These are phyloP conservation scores for Syncephalastrum racemosum DNA, from an alignment of 371 early-diverging fungal species.

Conservation along the genomic window DNA sequence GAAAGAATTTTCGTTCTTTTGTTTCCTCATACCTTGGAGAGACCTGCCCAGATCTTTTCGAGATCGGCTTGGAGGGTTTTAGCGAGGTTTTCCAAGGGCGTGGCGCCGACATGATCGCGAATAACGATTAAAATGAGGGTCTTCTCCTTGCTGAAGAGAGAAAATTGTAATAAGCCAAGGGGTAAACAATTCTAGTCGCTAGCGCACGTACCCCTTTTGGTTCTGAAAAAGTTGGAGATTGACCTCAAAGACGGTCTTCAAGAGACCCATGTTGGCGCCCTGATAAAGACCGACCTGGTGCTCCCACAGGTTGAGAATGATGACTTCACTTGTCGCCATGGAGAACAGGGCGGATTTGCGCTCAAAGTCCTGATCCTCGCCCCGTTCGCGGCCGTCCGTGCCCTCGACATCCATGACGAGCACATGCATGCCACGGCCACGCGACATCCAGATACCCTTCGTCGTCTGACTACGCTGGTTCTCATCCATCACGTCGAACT, in stretches of 20 bases:
- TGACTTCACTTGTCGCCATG: conserved; percentile 92
- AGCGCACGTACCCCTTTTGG: conserved; percentile 51
- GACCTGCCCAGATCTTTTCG: conserved; percentile 86
- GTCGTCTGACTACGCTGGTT: conserved; percentile 88
- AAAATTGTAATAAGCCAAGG: background rate
- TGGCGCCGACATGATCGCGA: conserved; percentile 90
- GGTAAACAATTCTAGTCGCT: background rate
- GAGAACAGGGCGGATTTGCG: conserved; percentile 97
- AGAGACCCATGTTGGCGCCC: conserved; percentile 98
- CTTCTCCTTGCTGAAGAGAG: conserved; percentile 62
- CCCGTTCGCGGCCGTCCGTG: conserved; percentile 97
- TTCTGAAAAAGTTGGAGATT: conserved; percentile 94
- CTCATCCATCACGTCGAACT: conserved; percentile 94
- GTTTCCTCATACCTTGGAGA: conserved; percentile 68
- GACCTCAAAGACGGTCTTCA: conserved; percentile 98
- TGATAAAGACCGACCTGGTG: conserved; percentile 97
- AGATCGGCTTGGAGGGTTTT: conserved; percentile 82
- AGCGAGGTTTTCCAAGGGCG: conserved; percentile 82
- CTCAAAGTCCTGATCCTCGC: conserved; percentile 99
- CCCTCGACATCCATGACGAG: conserved; percentile 98
- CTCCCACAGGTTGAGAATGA: conserved; percentile 98
- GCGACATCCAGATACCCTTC: conserved; percentile 95
- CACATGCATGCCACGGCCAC: conserved; percentile 79
- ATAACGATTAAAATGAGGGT: conserved; percentile 95
- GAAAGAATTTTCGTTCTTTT: background rate